A percentile compares a stretch with the other conserved stretches of the same genome.
These are phyloP conservation scores for Colletotrichum siamense DNA, from an alignment of 2,329 filamentous ascomycete genomes.

Conservation along the genomic window DNA sequence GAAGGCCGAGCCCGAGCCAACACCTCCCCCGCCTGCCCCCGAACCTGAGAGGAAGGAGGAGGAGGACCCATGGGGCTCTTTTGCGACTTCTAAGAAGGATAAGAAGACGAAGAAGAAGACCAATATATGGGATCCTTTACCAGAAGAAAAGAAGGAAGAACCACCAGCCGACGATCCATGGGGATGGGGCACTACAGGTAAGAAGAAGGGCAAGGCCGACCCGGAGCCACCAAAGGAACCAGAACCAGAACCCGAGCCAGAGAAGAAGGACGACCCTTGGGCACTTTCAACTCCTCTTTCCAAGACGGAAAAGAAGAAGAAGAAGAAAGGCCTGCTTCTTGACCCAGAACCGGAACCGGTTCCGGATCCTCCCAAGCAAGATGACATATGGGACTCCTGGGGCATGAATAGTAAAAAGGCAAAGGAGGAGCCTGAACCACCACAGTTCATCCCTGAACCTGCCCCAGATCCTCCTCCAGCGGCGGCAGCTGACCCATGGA, in stretches of 20 bases:
- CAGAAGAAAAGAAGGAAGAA: slow-evolving; percentile 35
- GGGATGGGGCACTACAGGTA: slow-evolving; percentile 42
- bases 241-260: slow-evolving; percentile 25
- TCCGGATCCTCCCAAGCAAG: slow-evolving; percentile 16
- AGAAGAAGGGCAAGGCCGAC: slow-evolving; percentile 41
- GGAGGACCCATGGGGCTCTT: slow-evolving; percentile 38
- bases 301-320: slow-evolving; percentile 46
- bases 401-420: slow-evolving; percentile 50
- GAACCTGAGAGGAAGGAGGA: slow-evolving; percentile 36
- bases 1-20: slow-evolving; percentile 16
- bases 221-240: slow-evolving; percentile 24
- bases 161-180: slow-evolving; percentile 22
- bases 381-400: slow-evolving; percentile 26
- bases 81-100: slow-evolving; percentile 43
- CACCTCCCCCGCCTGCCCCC: not conserved
- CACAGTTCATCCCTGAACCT: slow-evolving; percentile 27
- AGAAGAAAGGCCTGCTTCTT: slow-evolving; percentile 33
- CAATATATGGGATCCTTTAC: slow-evolving; percentile 39
- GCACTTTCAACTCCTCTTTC: slow-evolving; percentile 29
- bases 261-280: slow-evolving; percentile 25
- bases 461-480: slow-evolving; percentile 31
- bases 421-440: slow-evolving; percentile 36
- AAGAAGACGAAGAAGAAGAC: slow-evolving; percentile 47
- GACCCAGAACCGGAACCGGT: slow-evolving; percentile 24
- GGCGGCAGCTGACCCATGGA: slow-evolving; percentile 38